Conservation (phyloP, 1,139 yeast genomes). For the Saccharomyces hybrid region DNA sequence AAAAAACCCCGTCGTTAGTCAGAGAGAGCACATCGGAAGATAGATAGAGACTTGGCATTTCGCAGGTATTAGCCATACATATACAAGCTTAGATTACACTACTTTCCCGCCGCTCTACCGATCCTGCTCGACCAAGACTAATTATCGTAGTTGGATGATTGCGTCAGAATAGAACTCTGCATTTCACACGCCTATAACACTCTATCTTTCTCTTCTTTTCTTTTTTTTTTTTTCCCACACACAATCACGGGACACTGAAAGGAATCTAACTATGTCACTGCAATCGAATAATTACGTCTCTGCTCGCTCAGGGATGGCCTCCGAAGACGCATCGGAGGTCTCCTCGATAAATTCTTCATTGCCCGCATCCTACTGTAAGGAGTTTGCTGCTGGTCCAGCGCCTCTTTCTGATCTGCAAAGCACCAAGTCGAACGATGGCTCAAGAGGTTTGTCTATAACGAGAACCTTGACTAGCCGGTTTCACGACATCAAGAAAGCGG, state of each 20-base stretch:
- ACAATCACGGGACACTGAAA: neutral
- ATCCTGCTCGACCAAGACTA: neutral
- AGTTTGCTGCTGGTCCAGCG: neutral
- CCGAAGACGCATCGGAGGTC: neutral
- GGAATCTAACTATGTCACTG: neutral
- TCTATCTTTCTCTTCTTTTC: neutral
- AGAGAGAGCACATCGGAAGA: no score
- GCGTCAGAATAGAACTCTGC: neutral
- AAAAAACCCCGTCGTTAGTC: neutral
- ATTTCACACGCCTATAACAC: neutral
- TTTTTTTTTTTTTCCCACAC: neutral
- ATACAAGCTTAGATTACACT: neutral
- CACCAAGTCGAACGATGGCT: neutral
- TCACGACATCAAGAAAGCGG: conserved; percentile 17
- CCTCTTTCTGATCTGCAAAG: neutral
- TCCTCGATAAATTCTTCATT: neutral
- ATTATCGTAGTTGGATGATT: neutral
- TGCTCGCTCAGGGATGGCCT: neutral
- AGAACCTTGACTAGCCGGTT: conserved; percentile 14
- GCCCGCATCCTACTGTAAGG: neutral
- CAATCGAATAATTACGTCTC: neutral
- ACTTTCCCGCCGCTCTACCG: neutral
- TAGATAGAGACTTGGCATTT: neutral
- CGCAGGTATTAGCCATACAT: neutral
- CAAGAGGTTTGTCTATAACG: conserved; percentile 8